phyloP scores from a whole-genome alignment of 1,139 yeast species.

The Geotrichum europaeum region DNA sequence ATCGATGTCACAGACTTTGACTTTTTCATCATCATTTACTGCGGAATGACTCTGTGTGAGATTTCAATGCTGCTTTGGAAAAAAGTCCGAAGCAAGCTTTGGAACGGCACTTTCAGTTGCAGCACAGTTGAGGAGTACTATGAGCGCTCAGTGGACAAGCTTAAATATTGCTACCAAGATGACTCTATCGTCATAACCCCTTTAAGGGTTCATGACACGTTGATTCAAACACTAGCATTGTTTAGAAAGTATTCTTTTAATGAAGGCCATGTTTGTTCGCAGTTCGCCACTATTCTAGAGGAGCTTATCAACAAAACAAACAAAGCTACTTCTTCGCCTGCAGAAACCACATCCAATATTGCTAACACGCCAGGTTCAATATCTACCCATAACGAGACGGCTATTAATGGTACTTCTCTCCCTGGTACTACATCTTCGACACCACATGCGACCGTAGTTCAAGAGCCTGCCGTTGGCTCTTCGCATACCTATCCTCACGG shows the following conservation, averaged over 20 bases:
- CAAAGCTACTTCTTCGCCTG: neutral
- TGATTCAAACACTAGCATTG: neutral
- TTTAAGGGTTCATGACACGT: slow-evolving; percentile 1
- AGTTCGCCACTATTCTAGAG: slow-evolving; percentile 9
- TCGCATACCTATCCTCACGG: neutral
- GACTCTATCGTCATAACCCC: slow-evolving; percentile 13
- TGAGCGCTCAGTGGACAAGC: slow-evolving; percentile 12
- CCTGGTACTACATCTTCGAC: neutral
- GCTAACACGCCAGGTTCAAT: neutral
- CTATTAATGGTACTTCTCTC: neutral
- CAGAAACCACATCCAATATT: neutral
- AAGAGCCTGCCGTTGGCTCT: neutral
- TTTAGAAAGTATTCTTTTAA: slow-evolving; percentile 8
- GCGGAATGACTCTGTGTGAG: slow-evolving; percentile 15
- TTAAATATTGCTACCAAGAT: slow-evolving; percentile 8
- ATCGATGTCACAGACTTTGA: slow-evolving; percentile 14
- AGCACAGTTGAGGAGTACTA: slow-evolving; percentile 15
- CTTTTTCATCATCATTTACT: slow-evolving; percentile 14
- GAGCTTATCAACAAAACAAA: slow-evolving; percentile 13
- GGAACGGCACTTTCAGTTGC: slow-evolving; percentile 12
- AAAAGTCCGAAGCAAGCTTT: slow-evolving; percentile 11
- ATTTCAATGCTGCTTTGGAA: slow-evolving; percentile 11
- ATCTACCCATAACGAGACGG: neutral
- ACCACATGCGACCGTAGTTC: neutral
- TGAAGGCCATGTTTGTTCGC: slow-evolving; percentile 14